These are phyloP conservation scores for Talaromyces borbonicus DNA, from an alignment of 495 filamentous ascomycete genomes.

Conservation along the genomic window DNA sequence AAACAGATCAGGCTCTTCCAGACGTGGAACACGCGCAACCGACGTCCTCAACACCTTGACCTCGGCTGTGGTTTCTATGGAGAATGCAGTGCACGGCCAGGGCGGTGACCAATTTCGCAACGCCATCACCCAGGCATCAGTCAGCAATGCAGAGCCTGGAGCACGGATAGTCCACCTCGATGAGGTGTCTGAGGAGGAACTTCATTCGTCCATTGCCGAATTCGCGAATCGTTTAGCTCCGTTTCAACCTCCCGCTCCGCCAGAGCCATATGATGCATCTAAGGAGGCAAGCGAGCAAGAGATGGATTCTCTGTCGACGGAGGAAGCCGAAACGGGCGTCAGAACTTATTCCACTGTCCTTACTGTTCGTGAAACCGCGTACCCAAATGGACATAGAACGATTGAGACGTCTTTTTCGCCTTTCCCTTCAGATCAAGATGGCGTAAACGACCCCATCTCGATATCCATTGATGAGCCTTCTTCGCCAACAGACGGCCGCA, in stretches of 20 bases:
- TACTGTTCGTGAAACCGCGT: constrained; percentile 68
- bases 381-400: constrained; percentile 56
- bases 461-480: neutral
- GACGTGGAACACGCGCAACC: constrained; percentile 31
- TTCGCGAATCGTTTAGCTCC: constrained; percentile 54
- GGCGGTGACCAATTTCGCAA: constrained; percentile 39
- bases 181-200: constrained; percentile 22
- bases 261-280: constrained; percentile 40
- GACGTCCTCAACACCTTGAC: constrained; percentile 76
- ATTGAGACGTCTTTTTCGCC: constrained; percentile 42
- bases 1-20: constrained; percentile 34
- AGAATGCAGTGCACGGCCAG: constrained; percentile 43
- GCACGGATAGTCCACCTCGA: constrained; percentile 27
- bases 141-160: constrained; percentile 25
- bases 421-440: constrained; percentile 25
- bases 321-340: neutral
- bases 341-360: constrained; percentile 61
- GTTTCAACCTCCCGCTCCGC: constrained; percentile 68
- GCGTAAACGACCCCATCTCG: constrained; percentile 23
- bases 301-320: constrained; percentile 24
- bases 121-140: constrained; percentile 37
- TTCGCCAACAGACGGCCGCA: too few relatives aligned
- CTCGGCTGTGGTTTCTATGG: constrained; percentile 59
- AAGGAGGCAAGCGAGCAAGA: constrained; percentile 16
- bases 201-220: constrained; percentile 41